Conservation (phyloP, 176 grass and related monocot genomes). For the Panicum miliaceum region DNA sequence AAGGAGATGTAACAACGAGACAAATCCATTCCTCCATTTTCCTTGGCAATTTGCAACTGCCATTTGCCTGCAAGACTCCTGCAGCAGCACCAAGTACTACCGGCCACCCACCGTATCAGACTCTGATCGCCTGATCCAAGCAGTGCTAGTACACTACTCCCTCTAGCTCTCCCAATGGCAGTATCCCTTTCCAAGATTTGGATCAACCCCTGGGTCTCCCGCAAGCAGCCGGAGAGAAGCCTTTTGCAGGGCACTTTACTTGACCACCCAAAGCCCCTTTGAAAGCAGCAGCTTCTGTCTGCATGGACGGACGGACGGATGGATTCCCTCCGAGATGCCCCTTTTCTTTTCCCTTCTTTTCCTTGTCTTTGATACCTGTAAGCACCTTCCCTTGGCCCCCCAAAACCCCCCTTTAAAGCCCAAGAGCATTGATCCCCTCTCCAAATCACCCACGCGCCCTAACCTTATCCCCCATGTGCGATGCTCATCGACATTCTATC, state of each 20-base stretch:
- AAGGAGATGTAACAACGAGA: neutral
- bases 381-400: slow-evolving; percentile 52
- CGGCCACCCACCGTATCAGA: neutral
- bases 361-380: slow-evolving; percentile 48
- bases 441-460: slow-evolving; percentile 23
- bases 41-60: neutral
- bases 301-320: slow-evolving; percentile 27
- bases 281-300: slow-evolving; percentile 33
- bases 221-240: slow-evolving; percentile 20
- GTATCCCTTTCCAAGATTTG: slow-evolving; percentile 55
- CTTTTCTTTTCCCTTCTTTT: slow-evolving; percentile 42
- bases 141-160: neutral
- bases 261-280: slow-evolving; percentile 49
- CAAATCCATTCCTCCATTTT: neutral
- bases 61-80: neutral
- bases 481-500: neutral
- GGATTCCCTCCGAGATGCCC: slow-evolving; percentile 60
- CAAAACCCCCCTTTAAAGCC: slow-evolving; percentile 39
- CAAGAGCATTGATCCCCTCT: slow-evolving; percentile 43
- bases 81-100: neutral
- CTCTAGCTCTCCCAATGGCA: neutral
- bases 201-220: slow-evolving; percentile 20
- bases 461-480: slow-evolving; percentile 44
- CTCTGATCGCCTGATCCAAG: slow-evolving; percentile 15
- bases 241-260: slow-evolving; percentile 58